phyloP scores from a whole-genome alignment of 352 stramenopile genomes.

The Pythium phragmitis region DNA sequence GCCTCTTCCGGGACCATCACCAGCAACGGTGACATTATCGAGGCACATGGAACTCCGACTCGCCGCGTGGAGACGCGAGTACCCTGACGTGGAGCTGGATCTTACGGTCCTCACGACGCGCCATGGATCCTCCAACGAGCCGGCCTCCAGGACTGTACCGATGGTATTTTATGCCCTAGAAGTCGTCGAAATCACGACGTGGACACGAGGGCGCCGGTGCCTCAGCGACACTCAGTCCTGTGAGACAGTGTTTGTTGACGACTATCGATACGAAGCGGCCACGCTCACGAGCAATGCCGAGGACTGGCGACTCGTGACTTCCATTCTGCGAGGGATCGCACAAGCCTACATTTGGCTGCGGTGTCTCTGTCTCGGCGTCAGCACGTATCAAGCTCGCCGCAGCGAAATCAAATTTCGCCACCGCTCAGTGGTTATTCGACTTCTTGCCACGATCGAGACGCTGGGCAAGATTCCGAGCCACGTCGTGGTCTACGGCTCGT shows the following conservation, averaged over 20 bases:
- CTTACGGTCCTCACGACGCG: not conserved
- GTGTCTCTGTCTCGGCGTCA: conserved; percentile 1
- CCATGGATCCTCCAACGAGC: not conserved
- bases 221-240: not conserved
- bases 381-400: not conserved
- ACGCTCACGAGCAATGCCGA: conserved; percentile 1
- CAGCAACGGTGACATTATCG: not conserved
- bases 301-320: not conserved
- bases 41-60: not conserved
- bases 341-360: not conserved
- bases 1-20: not conserved
- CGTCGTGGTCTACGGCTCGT: conserved; percentile 29
- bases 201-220: conserved; percentile 17
- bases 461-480: conserved; percentile 24
- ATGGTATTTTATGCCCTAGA: not conserved
- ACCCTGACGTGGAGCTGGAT: not conserved
- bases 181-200: conserved; percentile 15
- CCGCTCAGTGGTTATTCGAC: not conserved
- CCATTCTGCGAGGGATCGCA: conserved; percentile 3
- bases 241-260: conserved; percentile 27
- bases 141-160: not conserved
- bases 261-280: conserved; percentile 29
- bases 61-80: not conserved
- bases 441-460: not conserved
- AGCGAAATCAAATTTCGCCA: conserved; percentile 7